These are phyloP conservation scores for Allium cepa DNA, from an alignment of 106 monocot genomes.

Conservation along the genomic window DNA sequence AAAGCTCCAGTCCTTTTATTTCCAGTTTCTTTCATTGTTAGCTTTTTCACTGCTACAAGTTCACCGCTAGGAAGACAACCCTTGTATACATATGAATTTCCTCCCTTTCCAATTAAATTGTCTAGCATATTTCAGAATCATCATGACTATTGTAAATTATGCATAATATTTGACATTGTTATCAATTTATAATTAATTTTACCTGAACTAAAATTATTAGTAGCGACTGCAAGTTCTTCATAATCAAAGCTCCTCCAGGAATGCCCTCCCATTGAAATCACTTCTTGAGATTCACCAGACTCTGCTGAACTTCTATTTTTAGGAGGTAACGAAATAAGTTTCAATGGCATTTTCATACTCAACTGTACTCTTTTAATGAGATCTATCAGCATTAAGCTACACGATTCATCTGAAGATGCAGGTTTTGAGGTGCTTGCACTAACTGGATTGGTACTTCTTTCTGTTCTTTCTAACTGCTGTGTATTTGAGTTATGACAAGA, in stretches of 20 bases:
- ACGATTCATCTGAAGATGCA: slow-evolving; percentile 10
- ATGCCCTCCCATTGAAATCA: slow-evolving; percentile 37
- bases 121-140: slow-evolving; percentile 23
- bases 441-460: slow-evolving; percentile 24
- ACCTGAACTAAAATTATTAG: slow-evolving; percentile 80
- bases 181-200: neutral
- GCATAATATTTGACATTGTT: too few relatives aligned
- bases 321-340: slow-evolving; percentile 32
- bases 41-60: slow-evolving; percentile 80
- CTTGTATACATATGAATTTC: slow-evolving; percentile 90
- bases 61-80: slow-evolving; percentile 62
- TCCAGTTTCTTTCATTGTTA: slow-evolving; percentile 57
- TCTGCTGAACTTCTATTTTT: neutral
- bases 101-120: slow-evolving; percentile 85
- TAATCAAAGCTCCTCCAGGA: slow-evolving; percentile 87
- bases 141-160: neutral
- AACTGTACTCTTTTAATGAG: slow-evolving; percentile 44
- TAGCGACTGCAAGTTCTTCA: slow-evolving; percentile 66
- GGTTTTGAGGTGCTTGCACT: slow-evolving; percentile 18
- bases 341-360: slow-evolving; percentile 45
- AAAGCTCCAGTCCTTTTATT: slow-evolving; percentile 75
- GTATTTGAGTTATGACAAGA: slow-evolving; percentile 32
- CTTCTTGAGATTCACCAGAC: slow-evolving; percentile 10
- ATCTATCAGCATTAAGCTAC: slow-evolving; percentile 33
- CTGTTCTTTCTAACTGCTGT: slow-evolving; percentile 29